Base-by-base conservation (phyloP, 345 rosid genomes). In the Gynandropsis gynandra region DNA sequence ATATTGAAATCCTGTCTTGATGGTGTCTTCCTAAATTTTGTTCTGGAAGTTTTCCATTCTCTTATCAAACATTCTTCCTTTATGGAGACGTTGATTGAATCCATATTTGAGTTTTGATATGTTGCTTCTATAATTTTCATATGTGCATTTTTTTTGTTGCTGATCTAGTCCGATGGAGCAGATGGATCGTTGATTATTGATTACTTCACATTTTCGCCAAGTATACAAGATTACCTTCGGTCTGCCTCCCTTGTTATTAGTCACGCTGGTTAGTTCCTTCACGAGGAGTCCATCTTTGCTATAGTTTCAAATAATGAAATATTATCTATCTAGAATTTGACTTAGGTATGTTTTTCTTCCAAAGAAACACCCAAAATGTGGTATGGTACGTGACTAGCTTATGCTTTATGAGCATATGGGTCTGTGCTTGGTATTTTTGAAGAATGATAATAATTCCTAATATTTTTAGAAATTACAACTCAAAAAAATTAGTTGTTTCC, bases 241-340 rank as follows among this genome's bases (percentile, higher is more conserved):
- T 76, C 94, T 32, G 89, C 97, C 34, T 92, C 97, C 57, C 98
- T 83, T 44, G 87, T 87, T 50, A 80, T 88, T 62, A 85, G 95
- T 63, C 97, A 92, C 62, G 97, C 95, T 29, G 94, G 95, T 80
- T 54, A 51, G 63, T 68, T 29, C 9, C 8, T 50, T 18, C 46
- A 5, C n/a, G 4, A 1, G 9, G 21, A 16, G 39, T 40, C 4
- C 16, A 7, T 33, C 8, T 14, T 10, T 10, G 9, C 14, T 5
- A 5, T 0, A 16, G 9, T 21, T 18, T 1, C 9, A 35, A 8
- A 45, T 7, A 7, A 21, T 14, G 0, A 8, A 9, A 7, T 29
- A 9, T 52, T 3, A 20, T 41, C 7, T 5, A 7, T 38, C 42
- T 40, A 17, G 7, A 7, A 20, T 39, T 24, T 24, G n/a, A n/a